Base-by-base conservation (phyloP, 2,329 filamentous ascomycete species). In the Fusarium palustre region DNA sequence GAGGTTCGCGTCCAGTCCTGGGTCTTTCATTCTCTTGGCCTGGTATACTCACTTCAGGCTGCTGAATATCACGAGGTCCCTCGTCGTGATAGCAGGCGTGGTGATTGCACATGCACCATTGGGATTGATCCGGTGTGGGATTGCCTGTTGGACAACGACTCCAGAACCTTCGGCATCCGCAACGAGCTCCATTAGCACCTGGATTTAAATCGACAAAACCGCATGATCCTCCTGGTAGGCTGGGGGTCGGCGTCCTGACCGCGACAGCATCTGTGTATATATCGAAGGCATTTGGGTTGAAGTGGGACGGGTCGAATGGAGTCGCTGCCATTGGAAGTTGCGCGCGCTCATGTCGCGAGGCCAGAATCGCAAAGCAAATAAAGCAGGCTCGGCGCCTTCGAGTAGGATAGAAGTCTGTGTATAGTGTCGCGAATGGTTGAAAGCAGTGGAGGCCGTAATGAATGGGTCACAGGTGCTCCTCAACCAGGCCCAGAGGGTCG, bases 111-210 rank as follows among this genome's bases (percentile, higher is more conserved):
- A 89, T 88, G 78, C 87, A 89, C 81, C 83, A 87, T 63, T 80
- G 79, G 30, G 80, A 72, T 72, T 87, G 82, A 55, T 83, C 83
- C 55, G 76, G 69, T 42, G 78, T 74, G 47, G 79, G 74, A 49
- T 77, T 75, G 33, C 73, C 78, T 46, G 75, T 68, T 55, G 76
- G 70, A 56, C 78, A 78, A 64, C 83, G 83, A 72, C 82, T 83
- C 86, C 86, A 89, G 78, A 89, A 89, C 54, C 86, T 86, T 69
- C 87, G 86, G 70, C 87, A 89, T 74, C 87, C 87, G 66, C 87
- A 89, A 63, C 82, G 83, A 33, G 83, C 80, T 60, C 84, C 85
- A 74, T 81, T 82, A 66, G 85, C 80, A 59, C 86, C 83, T 62
- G 83, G 81, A 6, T 79, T 82, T 59, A 87, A 73, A 71, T 89